Evolutionary conservation across 2,329 filamentous ascomycete species (phyloP), one percentile per base, ranked within the genome.

Genomic region (Graphiopsis chlorocephala): DNA sequence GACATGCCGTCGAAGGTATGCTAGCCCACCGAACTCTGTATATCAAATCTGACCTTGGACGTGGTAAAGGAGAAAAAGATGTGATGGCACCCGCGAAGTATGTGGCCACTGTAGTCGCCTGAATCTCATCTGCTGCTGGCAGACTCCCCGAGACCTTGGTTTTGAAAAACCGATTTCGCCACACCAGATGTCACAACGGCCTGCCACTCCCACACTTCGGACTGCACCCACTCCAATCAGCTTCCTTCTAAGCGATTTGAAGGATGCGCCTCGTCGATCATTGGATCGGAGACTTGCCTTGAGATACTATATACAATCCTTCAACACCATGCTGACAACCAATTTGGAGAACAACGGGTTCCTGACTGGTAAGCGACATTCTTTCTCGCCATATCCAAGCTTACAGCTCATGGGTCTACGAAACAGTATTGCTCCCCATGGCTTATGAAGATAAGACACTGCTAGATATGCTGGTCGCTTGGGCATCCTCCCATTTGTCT

Each of bases 401-500:
- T 26, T 26, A 15, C 20, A 48, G 23, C 45, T 48, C 23, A 48
- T 26, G 10, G 1, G 14, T 11, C 15, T 14, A 15, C 25, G 8
- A 26, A 26, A 26, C 50, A 25, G 56, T 64, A 25, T 35, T 64
- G 11, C 28, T 64, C 8, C 62, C 63, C 8, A 64, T 64, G 63
- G 63, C 55, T 0, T 60, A 55, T 23, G 63, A 64, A 31, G 58
- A 56, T 17, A 31, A 48, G 28, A 47, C 56, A 26, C 29, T 60
- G 20, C 20, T 64, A 33, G 45, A 64, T 28, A 57, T 52, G n/a
- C 55, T 64, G 11, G 35, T 64, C 5, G 63, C 63, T 11, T 64
- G 56, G 63, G 58, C 63, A 15, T 60, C 63, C 12, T 64, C 63
- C 6, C 63, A 64, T 38, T 45, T 64, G 20, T 56, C 56, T n/a